phyloP scores from a whole-genome alignment of 2,329 filamentous ascomycete species.

The Lachnellula occidentalis region DNA sequence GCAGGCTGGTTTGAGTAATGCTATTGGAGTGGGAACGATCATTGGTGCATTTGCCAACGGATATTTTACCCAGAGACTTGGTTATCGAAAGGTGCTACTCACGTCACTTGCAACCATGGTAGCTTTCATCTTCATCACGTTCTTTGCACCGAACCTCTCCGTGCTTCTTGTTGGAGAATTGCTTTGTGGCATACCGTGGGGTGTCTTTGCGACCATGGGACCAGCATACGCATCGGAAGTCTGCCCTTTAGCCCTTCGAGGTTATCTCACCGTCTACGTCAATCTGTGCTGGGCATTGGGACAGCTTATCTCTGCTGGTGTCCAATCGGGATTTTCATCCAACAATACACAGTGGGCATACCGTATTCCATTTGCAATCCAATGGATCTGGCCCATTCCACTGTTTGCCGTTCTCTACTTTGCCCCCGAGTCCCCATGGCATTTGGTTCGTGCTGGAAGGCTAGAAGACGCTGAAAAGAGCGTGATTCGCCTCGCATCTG shows the following conservation, averaged over 20 bases:
- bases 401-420: conserved; percentile 38
- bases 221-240: conserved; percentile 42
- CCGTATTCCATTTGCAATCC: conserved; percentile 38
- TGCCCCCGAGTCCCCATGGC: conserved; percentile 45
- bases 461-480: conserved; percentile 39
- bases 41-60: conserved; percentile 43
- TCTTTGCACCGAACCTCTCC: conserved; percentile 42
- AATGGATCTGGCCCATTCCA: conserved; percentile 41
- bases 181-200: conserved; percentile 44
- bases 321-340: conserved; percentile 38
- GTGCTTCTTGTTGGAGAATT: conserved; percentile 43
- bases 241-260: conserved; percentile 37
- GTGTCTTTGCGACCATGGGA: conserved; percentile 39
- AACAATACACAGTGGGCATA: conserved; percentile 34
- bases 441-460: conserved; percentile 38
- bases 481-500: too few species aligned
- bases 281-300: conserved; percentile 46
- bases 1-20: conserved; percentile 27
- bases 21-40: conserved; percentile 29
- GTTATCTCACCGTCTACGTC: conserved; percentile 39
- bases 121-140: conserved; percentile 42
- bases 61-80: conserved; percentile 41
- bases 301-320: conserved; percentile 41
- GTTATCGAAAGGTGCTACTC: conserved; percentile 43
- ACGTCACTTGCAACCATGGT: conserved; percentile 37